phyloP scores from a whole-genome alignment of 1,139 yeast species.

The Lodderomyces orthopsilosis region DNA sequence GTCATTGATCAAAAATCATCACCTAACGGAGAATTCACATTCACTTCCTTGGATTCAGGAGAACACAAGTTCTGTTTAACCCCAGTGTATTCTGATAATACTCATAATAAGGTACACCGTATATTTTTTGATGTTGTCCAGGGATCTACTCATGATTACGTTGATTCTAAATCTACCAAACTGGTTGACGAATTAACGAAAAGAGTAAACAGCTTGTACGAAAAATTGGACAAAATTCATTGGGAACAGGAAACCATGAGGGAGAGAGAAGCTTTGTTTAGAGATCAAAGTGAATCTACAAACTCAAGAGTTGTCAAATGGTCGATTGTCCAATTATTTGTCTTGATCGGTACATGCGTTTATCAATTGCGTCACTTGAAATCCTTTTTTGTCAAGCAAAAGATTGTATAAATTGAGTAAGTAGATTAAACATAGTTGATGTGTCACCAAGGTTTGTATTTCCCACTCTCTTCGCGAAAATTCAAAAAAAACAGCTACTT shows the following conservation, averaged over 20 bases:
- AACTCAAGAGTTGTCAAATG: conserved; percentile 47
- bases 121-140: conserved; percentile 46
- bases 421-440: no score
- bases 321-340: conserved; percentile 46
- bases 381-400: conserved; percentile 51
- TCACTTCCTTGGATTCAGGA: conserved; percentile 43
- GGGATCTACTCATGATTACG: conserved; percentile 48
- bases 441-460: neutral
- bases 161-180: conserved; percentile 45
- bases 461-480: neutral
- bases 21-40: conserved; percentile 42
- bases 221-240: conserved; percentile 43
- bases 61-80: conserved; percentile 50
- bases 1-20: conserved; percentile 41
- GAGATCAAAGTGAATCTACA: conserved; percentile 48
- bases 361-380: conserved; percentile 52
- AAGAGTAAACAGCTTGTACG: conserved; percentile 39
- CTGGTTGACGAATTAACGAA: conserved; percentile 43
- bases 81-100: conserved; percentile 40
- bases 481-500: neutral
- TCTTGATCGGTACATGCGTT: conserved; percentile 47
- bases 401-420: conserved; percentile 35
- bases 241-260: conserved; percentile 47
- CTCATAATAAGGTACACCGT: conserved; percentile 34
- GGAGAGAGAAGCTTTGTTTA: conserved; percentile 46